Base-by-base conservation (phyloP, 257 asterid genomes). In the Jacaranda mimosifolia region DNA sequence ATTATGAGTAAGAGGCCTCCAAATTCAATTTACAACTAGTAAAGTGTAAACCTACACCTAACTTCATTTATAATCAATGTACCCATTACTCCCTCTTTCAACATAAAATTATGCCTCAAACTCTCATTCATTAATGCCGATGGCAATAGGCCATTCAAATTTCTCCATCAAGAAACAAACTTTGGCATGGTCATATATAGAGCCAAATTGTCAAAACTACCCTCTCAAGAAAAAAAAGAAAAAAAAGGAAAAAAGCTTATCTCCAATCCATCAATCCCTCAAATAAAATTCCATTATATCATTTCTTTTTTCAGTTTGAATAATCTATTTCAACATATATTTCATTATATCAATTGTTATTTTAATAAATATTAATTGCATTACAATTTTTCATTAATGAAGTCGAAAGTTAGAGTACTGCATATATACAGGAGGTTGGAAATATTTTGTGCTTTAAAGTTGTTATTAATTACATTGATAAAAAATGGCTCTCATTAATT, bases 61-160 rank as follows among this genome's bases (percentile, higher is more conserved):
- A 56, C 75, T 68, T 45, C 66, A 68, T 76, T 76, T 55, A 53
- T 55, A 65, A 76, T 76, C 80, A 53, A 65, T 42, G 68, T 55
- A 75, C 65, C 72, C 46, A 19, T 77, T 58, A 26, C n/a, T 38
- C 40, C 4, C 39, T 32, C 60, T 45, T 42, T 45, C 18, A 67
- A 56, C 53, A 45, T 21, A 76, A 68, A 9, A 67, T 42, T 42
- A 42, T 42, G 43, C 46, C 79, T n/a, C 40, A 62, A 46, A 52
- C 51, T 38, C 18, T 17, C 53, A 7, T 39, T 51, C 56, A 75
- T 63, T 39, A 63, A 75, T 75, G 46, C 43, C n/a, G 62, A 63
- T 63, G 13, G 64, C 63, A 74, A 63, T 72, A 15, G 14, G 1
- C 43, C 79, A 17, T 51, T 64, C 78, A 26, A 48, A 6, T 74